Conservation (phyloP, 2,329 filamentous ascomycete genomes). For the Helotiales sp. region DNA sequence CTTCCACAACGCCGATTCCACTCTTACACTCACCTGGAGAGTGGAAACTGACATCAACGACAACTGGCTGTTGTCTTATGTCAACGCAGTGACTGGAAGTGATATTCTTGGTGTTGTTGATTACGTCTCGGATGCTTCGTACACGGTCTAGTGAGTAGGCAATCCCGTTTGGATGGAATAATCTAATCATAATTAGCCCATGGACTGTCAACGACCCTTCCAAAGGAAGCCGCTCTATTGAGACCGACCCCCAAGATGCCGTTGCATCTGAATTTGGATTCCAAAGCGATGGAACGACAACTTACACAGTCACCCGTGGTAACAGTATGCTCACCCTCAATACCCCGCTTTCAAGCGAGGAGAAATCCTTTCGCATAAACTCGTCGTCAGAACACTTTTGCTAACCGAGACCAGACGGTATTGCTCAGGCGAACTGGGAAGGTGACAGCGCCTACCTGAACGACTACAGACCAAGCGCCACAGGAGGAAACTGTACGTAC, state of each 20-base stretch:
- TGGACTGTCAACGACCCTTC: conserved; percentile 61
- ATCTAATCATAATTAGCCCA: conserved; percentile 43
- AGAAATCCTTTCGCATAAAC: too few relatives aligned
- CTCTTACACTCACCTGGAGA: conserved; percentile 58
- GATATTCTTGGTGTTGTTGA: conserved; percentile 60
- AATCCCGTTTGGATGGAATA: background rate
- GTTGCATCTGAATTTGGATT: conserved; percentile 58
- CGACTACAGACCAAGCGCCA: conserved; percentile 55
- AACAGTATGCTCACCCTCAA: conserved; percentile 49
- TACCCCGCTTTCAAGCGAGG: too few relatives aligned
- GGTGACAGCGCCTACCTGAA: conserved; percentile 52
- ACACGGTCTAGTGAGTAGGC: conserved; percentile 55
- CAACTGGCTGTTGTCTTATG: conserved; percentile 65
- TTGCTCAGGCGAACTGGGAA: conserved; percentile 57
- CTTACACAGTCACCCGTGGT: conserved; percentile 59
- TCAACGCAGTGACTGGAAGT: conserved; percentile 52
- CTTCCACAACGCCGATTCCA: conserved; percentile 51
- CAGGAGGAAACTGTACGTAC: conserved; percentile 47
- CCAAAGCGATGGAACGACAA: conserved; percentile 53
- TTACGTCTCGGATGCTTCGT: conserved; percentile 60
- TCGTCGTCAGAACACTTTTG: too few relatives aligned
- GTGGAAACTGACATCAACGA: conserved; percentile 61
- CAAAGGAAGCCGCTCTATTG: conserved; percentile 50
- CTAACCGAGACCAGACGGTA: conserved; percentile 46
- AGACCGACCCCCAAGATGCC: conserved; percentile 55